Conservation (phyloP, 108 stramenopile genomes). For the Fragilariopsis cylindrus region DNA sequence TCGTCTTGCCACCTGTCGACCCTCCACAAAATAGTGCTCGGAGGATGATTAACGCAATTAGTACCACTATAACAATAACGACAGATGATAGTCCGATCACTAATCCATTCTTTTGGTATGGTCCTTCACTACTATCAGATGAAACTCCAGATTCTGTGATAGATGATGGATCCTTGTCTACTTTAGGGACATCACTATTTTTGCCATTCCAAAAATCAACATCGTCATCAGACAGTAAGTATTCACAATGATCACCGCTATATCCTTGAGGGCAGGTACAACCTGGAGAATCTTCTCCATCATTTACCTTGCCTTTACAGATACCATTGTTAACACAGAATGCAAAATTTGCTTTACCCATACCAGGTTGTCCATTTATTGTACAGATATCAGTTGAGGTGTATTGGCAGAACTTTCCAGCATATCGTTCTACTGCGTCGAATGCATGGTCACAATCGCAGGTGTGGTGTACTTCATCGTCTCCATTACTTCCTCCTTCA, state of each 20-base stretch:
- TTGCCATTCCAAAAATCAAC: not conserved
- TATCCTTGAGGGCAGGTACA: constrained; percentile 36
- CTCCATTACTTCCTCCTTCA: constrained; percentile 15
- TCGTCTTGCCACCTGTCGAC: not conserved
- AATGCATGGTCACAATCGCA: constrained; percentile 52
- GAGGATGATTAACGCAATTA: not conserved
- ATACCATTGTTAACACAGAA: constrained; percentile 51
- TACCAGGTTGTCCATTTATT: constrained; percentile 22
- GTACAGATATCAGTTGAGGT: constrained; percentile 34
- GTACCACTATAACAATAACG: not conserved
- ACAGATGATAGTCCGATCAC: constrained; percentile 11
- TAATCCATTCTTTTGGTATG: not conserved
- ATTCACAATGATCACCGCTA: constrained; percentile 39
- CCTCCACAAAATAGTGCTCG: not conserved
- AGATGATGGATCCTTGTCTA: not conserved
- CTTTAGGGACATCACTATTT: not conserved
- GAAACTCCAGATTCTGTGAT: not conserved
- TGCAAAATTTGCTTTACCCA: constrained; percentile 30
- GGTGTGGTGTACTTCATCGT: not conserved
- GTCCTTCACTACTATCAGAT: not conserved
- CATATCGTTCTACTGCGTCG: constrained; percentile 17
- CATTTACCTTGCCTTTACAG: constrained; percentile 33
- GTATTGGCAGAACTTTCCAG: constrained; percentile 42
- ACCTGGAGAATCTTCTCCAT: constrained; percentile 31
- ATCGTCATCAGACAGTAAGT: constrained; percentile 12